Evolutionary conservation across 345 rosid genomes (phyloP), one percentile per base, ranked within the genome.

Genomic region (Raphanus raphanistrum): DNA sequence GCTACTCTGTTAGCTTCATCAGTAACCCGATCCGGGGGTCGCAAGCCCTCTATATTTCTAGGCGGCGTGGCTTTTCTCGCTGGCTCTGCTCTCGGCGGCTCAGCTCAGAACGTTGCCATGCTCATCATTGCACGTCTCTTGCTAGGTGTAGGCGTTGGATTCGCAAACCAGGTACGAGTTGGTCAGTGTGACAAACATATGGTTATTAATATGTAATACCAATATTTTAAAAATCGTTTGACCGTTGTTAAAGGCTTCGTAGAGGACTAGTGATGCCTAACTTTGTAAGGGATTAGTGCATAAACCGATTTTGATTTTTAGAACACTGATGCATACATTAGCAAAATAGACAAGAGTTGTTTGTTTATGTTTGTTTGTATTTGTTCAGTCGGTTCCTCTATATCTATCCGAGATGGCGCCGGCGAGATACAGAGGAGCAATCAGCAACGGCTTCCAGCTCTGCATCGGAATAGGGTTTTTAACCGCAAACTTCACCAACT

Each of bases 361-460:
- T 60, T 60, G 5, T 60, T 28, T 28, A 32, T n/a, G 28, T 32
- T 16, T 33, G 31, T 6, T 33, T 55, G 26, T 52, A 4, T 55
- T 9, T 15, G 5, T 74, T 73, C 81, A 88, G 96, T 72, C 98
- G n/a, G 95, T 91, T n/a, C 98, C 98, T 2, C 45, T 90, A 1
- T 89, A 93, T 32, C 89, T 91, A 54, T 90, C 93, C 0, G 92
- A 93, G 78, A 90, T 93, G 97, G 98, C 97, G 5, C 93, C 94
- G 1, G 85, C 93, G 1, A 84, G 72, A 77, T 74, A 83, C 81
- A 86, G 97, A 84, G 98, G 97, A 85, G 90, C 92, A 31, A 72
- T 93, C 81, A 91, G 83, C 82, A 87, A 79, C 55, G 95, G 95
- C 31, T 91, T 93, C 76, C 92, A 93, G 64, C 80, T 86, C 8